Evolutionary conservation across 441 rosid genomes (phyloP), one percentile per base, ranked within the genome.

Genomic region (Erodium trifolium): DNA sequence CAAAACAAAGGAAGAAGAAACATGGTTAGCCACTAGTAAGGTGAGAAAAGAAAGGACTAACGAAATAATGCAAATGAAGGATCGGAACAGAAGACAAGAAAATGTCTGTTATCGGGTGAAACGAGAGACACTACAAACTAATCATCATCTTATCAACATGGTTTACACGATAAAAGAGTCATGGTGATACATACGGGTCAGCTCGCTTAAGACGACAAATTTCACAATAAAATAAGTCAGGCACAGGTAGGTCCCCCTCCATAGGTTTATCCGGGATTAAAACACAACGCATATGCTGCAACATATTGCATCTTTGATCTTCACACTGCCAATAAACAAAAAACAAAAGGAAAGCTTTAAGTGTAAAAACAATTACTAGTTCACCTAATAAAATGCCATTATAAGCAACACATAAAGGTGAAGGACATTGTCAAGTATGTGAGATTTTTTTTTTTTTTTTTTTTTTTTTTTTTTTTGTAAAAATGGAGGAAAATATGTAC

Each of bases 261-360:
- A 72, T 72, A 34, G 90, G 84, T 74, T 86, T 92, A 73, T 92
- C 96, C 14, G 96, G 88, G 73, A 90, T 73, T 67, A 88, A 60
- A 74, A 95, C 96, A 77, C 99, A 95, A 51, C 78, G 78, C 73
- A 90, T 77, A 73, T 95, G 99, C 68, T 95, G 93, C 99, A 93
- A 86, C 34, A 85, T 86, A 16, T 72, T 84, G 74, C 99, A 95
- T 73, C 81, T 84, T 5, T 75, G 83, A 76, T 85, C 98, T 78
- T 88, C 95, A 72, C 99, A 92, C 99, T 95, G 87, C 77, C 66
- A 31, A 65, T 13, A 64, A 47, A 60, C 53, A 47, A 47, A 72
- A 37, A 37, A 13, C 10, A 47, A 49, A 71, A 76, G 35, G 59
- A 31, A 59, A 57, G 59, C 18, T n/a, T 47, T 47, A n/a, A 51